These are phyloP conservation scores for Rhizomucor pusillus DNA, from an alignment of 371 early-diverging fungal genomes.

Conservation along the genomic window DNA sequence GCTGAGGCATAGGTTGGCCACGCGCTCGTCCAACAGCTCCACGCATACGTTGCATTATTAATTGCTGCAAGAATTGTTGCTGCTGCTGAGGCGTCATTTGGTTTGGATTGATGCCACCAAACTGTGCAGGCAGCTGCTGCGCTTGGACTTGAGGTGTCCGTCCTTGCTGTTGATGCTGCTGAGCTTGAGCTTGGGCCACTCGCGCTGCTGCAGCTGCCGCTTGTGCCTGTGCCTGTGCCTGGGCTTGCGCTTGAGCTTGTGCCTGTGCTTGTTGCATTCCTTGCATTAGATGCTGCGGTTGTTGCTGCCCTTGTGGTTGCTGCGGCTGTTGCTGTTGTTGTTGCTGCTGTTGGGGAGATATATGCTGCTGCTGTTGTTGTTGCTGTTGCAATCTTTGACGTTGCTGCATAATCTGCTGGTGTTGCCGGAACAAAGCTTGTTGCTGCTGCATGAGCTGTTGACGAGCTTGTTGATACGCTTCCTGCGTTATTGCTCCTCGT, in stretches of 20 bases:
- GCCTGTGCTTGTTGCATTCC: slow-evolving; percentile 16
- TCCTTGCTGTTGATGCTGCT: slow-evolving; percentile 20
- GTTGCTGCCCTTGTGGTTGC: slow-evolving; percentile 13
- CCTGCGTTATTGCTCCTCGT: slow-evolving; percentile 26
- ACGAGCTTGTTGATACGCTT: slow-evolving; percentile 19
- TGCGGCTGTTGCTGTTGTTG: slow-evolving; percentile 9
- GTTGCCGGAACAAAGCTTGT: slow-evolving; percentile 30
- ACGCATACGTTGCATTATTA: slow-evolving; percentile 7
- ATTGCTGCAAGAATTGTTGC: slow-evolving; percentile 36
- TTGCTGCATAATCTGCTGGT: no score
- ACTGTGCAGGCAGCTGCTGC: slow-evolving; percentile 16
- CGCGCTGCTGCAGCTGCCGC: slow-evolving; percentile 6
- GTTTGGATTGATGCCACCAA: slow-evolving; percentile 14
- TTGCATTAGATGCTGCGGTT: slow-evolving; percentile 14
- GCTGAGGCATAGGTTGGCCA: no score
- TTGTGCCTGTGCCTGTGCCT: slow-evolving; percentile 18
- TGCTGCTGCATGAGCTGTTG: slow-evolving; percentile 26
- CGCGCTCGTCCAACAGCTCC: slow-evolving; percentile 18
- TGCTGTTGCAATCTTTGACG: slow-evolving; percentile 23
- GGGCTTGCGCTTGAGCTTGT: slow-evolving; percentile 21
- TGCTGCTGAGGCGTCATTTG: slow-evolving; percentile 30
- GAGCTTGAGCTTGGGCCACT: slow-evolving; percentile 14
- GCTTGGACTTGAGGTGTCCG: slow-evolving; percentile 21
- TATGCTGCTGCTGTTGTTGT: slow-evolving; percentile 27
- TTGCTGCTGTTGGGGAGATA: slow-evolving; percentile 7